Evolutionary conservation across 1,139 yeast genomes (phyloP).

Genomic region (Kodamaea anthophila): DNA sequence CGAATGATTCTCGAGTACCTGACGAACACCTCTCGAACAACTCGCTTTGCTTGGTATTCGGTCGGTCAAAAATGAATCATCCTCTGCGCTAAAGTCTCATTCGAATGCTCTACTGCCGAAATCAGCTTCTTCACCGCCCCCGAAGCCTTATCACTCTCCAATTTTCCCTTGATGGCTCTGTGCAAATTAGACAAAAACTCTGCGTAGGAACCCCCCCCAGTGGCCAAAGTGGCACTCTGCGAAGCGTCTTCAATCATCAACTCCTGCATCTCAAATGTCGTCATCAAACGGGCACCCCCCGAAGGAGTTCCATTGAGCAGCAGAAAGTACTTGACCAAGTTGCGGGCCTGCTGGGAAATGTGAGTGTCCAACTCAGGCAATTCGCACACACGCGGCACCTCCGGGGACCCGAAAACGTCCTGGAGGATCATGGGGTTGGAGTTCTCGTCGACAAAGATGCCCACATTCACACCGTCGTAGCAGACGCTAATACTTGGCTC

Average conservation of each 20-base stretch:
- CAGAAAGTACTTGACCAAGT: conserved; percentile 50
- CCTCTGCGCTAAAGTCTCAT: conserved; percentile 35
- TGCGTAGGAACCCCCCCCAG: conserved; percentile 47
- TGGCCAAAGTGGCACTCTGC: conserved; percentile 22
- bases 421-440: conserved; percentile 62
- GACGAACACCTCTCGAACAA: too few species aligned
- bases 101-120: conserved; percentile 20
- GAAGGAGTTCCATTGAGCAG: conserved; percentile 29
- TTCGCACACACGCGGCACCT: conserved; percentile 46
- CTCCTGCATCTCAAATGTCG: conserved; percentile 55
- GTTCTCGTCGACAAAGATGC: conserved; percentile 66
- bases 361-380: conserved; percentile 69
- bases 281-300: conserved; percentile 51
- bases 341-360: conserved; percentile 63
- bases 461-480: conserved; percentile 61
- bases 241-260: conserved; percentile 66
- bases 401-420: conserved; percentile 67
- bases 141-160: conserved; percentile 41
- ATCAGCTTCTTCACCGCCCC: conserved; percentile 28
- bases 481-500: conserved; percentile 75
- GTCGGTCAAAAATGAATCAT: conserved; percentile 34
- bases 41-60: too few species aligned
- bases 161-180: conserved; percentile 48
- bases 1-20: too few species aligned
- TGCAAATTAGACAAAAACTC: conserved; percentile 62